phyloP scores from a whole-genome alignment of 2,329 filamentous ascomycete species.

The Zopfia rhizophila region DNA sequence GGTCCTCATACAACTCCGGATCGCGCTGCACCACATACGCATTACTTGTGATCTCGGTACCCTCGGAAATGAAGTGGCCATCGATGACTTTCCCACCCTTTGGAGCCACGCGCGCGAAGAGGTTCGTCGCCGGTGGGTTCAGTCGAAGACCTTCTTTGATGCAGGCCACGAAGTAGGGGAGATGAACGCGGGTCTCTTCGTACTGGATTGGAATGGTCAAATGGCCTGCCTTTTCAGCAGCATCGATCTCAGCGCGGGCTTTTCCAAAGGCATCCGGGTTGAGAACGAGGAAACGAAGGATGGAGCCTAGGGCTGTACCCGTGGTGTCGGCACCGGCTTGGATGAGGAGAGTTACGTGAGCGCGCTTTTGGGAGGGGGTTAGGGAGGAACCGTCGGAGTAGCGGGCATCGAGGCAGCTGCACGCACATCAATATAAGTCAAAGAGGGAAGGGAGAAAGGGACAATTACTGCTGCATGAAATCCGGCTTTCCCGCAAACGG shows the following conservation, averaged over 20 bases:
- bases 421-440: slow-evolving; percentile 6
- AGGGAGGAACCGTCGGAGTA: slow-evolving; percentile 42
- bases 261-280: slow-evolving; percentile 26
- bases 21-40: slow-evolving; percentile 61
- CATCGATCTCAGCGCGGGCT: slow-evolving; percentile 34
- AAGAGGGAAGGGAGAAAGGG: background rate
- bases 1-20: slow-evolving; percentile 52
- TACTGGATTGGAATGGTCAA: slow-evolving; percentile 39
- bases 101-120: slow-evolving; percentile 59
- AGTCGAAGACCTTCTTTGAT: slow-evolving; percentile 63
- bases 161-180: slow-evolving; percentile 62
- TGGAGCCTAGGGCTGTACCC: slow-evolving; percentile 46
- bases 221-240: slow-evolving; percentile 27
- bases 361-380: slow-evolving; percentile 42
- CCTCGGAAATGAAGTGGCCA: slow-evolving; percentile 53
- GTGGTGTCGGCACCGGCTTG: slow-evolving; percentile 51
- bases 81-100: slow-evolving; percentile 49
- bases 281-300: slow-evolving; percentile 38
- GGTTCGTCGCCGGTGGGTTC: slow-evolving; percentile 62
- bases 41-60: slow-evolving; percentile 59
- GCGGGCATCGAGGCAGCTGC: slow-evolving; percentile 47
- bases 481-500: slow-evolving; percentile 37
- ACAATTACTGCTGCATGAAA: slow-evolving; percentile 46
- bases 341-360: slow-evolving; percentile 52
- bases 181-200: slow-evolving; percentile 43